Evolutionary conservation across 1,139 yeast genomes (phyloP).

Genomic region (Sugiyamaella paludigena): DNA sequence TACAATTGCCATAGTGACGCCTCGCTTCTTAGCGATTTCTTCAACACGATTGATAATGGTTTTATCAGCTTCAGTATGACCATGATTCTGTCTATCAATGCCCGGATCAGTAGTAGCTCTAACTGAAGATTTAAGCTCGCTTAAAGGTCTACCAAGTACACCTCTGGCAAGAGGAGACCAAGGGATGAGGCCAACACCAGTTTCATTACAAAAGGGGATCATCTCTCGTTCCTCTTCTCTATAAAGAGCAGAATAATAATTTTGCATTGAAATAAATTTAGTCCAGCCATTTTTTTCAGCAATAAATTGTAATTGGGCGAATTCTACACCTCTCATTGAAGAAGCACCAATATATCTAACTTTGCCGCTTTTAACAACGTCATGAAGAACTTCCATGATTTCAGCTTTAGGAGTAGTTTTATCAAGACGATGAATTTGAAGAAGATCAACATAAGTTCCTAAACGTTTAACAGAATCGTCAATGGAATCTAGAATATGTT

Average conservation of each 20-base stretch:
- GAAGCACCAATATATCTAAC: conserved; percentile 60
- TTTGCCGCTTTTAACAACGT: conserved; percentile 48
- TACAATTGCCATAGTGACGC: conserved; percentile 51
- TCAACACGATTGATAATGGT: conserved; percentile 52
- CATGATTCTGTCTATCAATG: not conserved
- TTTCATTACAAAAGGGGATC: conserved; percentile 51
- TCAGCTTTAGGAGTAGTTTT: conserved; percentile 46
- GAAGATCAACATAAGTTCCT: conserved; percentile 70
- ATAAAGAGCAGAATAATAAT: conserved; percentile 52
- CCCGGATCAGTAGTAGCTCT: conserved; percentile 7
- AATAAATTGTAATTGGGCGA: conserved; percentile 49
- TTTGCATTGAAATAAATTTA: conserved; percentile 60
- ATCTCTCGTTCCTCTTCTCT: conserved; percentile 63
- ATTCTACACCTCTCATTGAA: conserved; percentile 45
- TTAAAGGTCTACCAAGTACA: conserved; percentile 44
- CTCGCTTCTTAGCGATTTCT: conserved; percentile 46
- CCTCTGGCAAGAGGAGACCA: conserved; percentile 55
- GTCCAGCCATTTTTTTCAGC: conserved; percentile 55
- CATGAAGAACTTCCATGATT: conserved; percentile 54
- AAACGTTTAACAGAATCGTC: conserved; percentile 52
- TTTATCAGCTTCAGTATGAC: conserved; percentile 17
- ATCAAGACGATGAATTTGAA: conserved; percentile 66
- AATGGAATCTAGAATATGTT: conserved; percentile 53
- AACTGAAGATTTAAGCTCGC: conserved; percentile 29
- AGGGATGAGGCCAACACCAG: conserved; percentile 50